Evolutionary conservation across 1,284 basidiomycete species (phyloP), one percentile per base, ranked within the genome.

Genomic region (Ceratobasidium sp.): DNA sequence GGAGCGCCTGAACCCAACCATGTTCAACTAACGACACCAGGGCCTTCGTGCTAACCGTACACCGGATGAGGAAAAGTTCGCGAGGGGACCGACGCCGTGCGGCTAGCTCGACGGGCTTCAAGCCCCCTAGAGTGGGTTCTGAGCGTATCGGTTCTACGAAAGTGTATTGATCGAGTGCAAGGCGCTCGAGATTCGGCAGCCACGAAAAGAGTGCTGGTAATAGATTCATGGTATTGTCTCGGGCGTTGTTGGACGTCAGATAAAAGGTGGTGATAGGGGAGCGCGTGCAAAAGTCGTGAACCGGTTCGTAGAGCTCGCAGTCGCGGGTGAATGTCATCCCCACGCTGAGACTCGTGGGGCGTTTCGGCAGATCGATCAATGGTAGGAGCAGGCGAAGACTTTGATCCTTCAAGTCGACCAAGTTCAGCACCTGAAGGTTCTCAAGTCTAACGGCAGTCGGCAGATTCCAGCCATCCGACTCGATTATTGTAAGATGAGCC

Each of bases 181-280:
- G 29, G 27, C 36, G 36, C 36, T 41, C 45, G 11, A 31, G 63
- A 22, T 31, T 31, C 6, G 63, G 63, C n/a, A 65, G 8, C 7
- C 50, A 50, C 6, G 47, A 41, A 41, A 41, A 41, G 36, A 41
- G 36, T 41, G 36, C 36, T 5, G 36, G 36, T 11, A 41, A 11
- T 17, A n/a, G 63, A 22, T 51, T 36, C 6, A 31, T 48, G 11
- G 27, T 15, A n/a, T 48, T 29, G 22, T 65, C 36, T 36, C 45
- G 51, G 22, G 22, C 11, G 36, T 41, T 41, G 36, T 41, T 41
- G 11, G 36, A 11, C 11, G 36, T 41, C 36, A 41, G 24, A 53
- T 51, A 48, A n/a, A 65, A 51, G n/a, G 48, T 41, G 14, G 47
- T 48, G 29, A 65, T 65, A 11, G 41, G 47, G n/a, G 63, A 65